These are phyloP conservation scores for Phylloporus sp. DNA, from an alignment of 1,284 basidiomycete genomes.

Conservation along the genomic window DNA sequence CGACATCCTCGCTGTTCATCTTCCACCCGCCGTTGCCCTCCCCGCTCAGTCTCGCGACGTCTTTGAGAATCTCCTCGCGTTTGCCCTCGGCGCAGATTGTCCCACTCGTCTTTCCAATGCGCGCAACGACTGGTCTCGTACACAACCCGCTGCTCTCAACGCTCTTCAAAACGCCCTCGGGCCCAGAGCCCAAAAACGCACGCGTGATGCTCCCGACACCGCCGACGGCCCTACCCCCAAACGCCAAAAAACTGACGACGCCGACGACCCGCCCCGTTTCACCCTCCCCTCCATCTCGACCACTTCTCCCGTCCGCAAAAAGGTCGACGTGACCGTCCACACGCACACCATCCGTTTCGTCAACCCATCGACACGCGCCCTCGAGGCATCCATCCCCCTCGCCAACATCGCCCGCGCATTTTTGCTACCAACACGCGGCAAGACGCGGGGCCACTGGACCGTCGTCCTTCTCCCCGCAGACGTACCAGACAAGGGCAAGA, in stretches of 20 bases:
- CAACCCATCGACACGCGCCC: constrained; percentile 47
- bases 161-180: constrained; percentile 24
- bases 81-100: constrained; percentile 36
- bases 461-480: constrained; percentile 60
- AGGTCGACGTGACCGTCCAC: constrained; percentile 63
- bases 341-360: constrained; percentile 51
- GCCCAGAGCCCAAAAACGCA: constrained; percentile 23
- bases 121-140: constrained; percentile 24
- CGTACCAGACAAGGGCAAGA: constrained; percentile 44
- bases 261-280: constrained; percentile 49
- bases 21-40: constrained; percentile 18
- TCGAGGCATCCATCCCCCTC: constrained; percentile 53
- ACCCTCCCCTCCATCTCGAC: constrained; percentile 62
- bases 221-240: constrained; percentile 20
- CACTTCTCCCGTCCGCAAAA: constrained; percentile 72
- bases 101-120: constrained; percentile 20
- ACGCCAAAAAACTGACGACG: constrained; percentile 27
- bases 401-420: constrained; percentile 57
- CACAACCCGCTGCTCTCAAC: constrained; percentile 28
- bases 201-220: constrained; percentile 23
- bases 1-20: constrained; percentile 24
- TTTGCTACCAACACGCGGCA: constrained; percentile 67
- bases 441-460: constrained; percentile 69
- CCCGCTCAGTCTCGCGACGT: background rate
- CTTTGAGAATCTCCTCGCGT: constrained; percentile 33